Base-by-base conservation (phyloP, 495 filamentous ascomycete genomes). In the Podospora appendiculata region DNA sequence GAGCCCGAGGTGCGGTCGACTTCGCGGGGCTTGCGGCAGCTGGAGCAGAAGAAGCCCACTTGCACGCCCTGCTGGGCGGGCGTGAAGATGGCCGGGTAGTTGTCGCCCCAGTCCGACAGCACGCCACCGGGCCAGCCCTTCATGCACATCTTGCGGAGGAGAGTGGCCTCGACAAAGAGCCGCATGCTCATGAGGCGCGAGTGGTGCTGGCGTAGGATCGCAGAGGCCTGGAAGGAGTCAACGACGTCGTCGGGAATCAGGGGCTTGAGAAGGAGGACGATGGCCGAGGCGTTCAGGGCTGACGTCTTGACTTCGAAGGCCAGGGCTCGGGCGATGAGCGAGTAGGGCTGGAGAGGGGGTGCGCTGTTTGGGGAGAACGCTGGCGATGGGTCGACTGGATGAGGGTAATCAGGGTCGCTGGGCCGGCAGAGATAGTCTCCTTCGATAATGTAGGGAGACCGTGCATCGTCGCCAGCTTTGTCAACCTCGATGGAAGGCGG, bases 131-230 rank as follows among this genome's bases (percentile, higher is more conserved):
- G 72, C 74, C 59, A 81, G 46, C 59, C 78, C 18, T 70, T 59
- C 47, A 73, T 77, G 53, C 81, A 86, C 32, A 85, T 70, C 32
- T 87, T 82, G 4, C 87, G 84, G 12, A 90, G 74, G 33, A 85
- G 73, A 6, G 84, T 76, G 17, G 87, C 85, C 59, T 88, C 82
- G 38, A 80, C 62, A 59, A 84, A 82, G 62, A 89, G 77, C 41
- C 78, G 77, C 58, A 87, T 79, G 40, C 67, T 71, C 58, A 81
- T 74, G 0, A 90, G 79, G 5, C 81, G 79, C 33, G 75, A 71
- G 59, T 89, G 84, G 59, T 87, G 85, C 38, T 81, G 74, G 32
- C 78, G 72, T 51, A 88, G 74, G 41, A 88, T 77, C 32, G 77
- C 76, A 1, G 61, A 57, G 8, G 74, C 74, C 56, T 76, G 76